phyloP scores from a whole-genome alignment of 495 filamentous ascomycete genomes.

The Penicillium herquei region DNA sequence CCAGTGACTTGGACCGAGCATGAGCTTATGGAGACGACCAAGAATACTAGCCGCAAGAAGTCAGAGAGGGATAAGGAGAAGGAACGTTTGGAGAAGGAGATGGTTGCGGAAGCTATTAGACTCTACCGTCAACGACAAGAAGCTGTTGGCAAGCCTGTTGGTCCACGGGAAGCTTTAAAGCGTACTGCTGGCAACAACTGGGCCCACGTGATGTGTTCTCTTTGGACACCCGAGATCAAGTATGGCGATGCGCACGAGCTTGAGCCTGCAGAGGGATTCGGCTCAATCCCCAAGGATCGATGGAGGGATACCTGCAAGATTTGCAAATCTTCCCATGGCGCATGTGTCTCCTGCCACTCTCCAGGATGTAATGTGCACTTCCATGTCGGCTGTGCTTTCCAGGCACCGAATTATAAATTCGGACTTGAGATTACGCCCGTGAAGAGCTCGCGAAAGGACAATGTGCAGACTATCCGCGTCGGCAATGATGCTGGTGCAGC shows the following conservation, averaged over 20 bases:
- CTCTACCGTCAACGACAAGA: constrained; percentile 81
- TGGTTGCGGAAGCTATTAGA: constrained; percentile 67
- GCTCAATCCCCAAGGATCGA: constrained; percentile 63
- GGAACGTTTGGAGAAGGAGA: constrained; percentile 79
- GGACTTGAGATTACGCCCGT: constrained; percentile 90
- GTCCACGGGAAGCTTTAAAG: constrained; percentile 90
- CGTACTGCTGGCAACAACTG: constrained; percentile 92
- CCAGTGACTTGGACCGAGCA: constrained; percentile 70
- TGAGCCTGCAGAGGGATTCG: constrained; percentile 84
- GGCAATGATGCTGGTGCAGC: constrained; percentile 74
- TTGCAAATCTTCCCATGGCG: constrained; percentile 66
- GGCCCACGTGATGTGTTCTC: constrained; percentile 92
- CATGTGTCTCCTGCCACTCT: constrained; percentile 74
- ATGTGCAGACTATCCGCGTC: constrained; percentile 68
- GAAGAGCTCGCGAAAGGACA: constrained; percentile 80
- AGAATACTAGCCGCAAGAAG: constrained; percentile 87
- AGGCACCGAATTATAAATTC: constrained; percentile 68
- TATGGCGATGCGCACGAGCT: constrained; percentile 80
- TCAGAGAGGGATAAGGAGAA: constrained; percentile 88
- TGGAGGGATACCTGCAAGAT: constrained; percentile 80
- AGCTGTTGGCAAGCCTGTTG: constrained; percentile 71
- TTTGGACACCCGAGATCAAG: constrained; percentile 89
- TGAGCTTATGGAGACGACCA: constrained; percentile 81
- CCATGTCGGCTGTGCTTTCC: constrained; percentile 87
- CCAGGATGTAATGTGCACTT: constrained; percentile 72